phyloP scores from a whole-genome alignment of 305 asterid genomes.

The Lippia alba region DNA sequence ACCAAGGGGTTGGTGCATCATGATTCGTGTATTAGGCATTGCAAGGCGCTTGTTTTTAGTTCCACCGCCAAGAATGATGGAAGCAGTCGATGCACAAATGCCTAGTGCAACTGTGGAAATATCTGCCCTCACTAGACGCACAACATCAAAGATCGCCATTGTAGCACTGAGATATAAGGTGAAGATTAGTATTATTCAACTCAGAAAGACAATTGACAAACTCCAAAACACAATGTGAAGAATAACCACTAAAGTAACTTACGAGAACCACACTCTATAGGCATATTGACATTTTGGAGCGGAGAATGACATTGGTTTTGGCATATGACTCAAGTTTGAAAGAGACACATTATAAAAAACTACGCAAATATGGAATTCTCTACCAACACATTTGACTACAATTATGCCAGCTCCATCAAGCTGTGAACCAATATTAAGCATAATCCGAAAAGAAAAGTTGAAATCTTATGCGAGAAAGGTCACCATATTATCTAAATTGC shows the following conservation, averaged over 20 bases:
- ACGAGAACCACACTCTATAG: slow-evolving; percentile 2
- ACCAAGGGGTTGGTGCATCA: slow-evolving; percentile 96
- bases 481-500: background rate
- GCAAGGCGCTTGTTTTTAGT: slow-evolving; percentile 91
- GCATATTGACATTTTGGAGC: background rate
- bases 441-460: background rate
- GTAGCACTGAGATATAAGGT: slow-evolving; percentile 63
- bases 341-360: background rate
- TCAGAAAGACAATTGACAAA: slow-evolving; percentile 14
- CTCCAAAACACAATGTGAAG: background rate
- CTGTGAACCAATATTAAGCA: slow-evolving; percentile 1
- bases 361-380: background rate
- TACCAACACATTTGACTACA: slow-evolving; percentile 4
- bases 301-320: slow-evolving; percentile 5
- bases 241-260: slow-evolving; percentile 14
- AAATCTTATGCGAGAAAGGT: background rate
- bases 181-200: slow-evolving; percentile 29
- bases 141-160: slow-evolving; percentile 91
- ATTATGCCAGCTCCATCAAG: background rate
- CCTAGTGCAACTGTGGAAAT: slow-evolving; percentile 93
- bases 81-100: slow-evolving; percentile 90
- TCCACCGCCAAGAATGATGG: slow-evolving; percentile 92
- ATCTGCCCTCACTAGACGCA: slow-evolving; percentile 88
- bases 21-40: slow-evolving; percentile 93
- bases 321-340: background rate